Conservation (phyloP, 2,329 filamentous ascomycete genomes). For the Blumeria hordei region DNA sequence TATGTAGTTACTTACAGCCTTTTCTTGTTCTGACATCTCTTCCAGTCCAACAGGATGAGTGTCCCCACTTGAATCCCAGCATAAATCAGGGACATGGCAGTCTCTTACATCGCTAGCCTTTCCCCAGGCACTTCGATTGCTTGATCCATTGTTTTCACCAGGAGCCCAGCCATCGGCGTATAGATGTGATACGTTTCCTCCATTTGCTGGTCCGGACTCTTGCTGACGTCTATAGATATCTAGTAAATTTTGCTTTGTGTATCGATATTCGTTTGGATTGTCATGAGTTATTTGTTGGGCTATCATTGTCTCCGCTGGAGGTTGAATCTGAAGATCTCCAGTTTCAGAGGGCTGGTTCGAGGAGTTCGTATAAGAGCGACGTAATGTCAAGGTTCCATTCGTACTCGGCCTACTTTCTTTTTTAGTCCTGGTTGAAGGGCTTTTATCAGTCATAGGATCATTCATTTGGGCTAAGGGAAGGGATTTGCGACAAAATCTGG, state of each 20-base stretch:
- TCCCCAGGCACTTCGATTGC: conserved; percentile 42
- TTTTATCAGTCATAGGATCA: background rate
- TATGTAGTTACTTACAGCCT: conserved; percentile 22
- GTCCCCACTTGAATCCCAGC: conserved; percentile 58
- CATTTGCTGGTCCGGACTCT: conserved; percentile 23
- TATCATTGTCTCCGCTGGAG: conserved; percentile 6
- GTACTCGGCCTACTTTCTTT: conserved; percentile 27
- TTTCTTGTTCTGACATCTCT: conserved; percentile 41
- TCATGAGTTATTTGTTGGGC: conserved; percentile 20
- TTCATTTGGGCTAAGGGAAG: background rate
- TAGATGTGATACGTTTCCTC: conserved; percentile 35
- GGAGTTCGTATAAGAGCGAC: conserved; percentile 35
- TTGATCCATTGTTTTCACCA: conserved; percentile 38
- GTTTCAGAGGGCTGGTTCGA: conserved; percentile 17
- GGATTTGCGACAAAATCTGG: too few relatives aligned
- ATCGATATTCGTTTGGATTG: conserved; percentile 15
- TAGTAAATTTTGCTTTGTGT: conserved; percentile 34
- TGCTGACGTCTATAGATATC: conserved; percentile 41
- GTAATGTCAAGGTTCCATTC: conserved; percentile 40
- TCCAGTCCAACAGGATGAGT: conserved; percentile 47
- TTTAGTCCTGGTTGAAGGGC: conserved; percentile 23
- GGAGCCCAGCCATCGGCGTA: conserved; percentile 64
- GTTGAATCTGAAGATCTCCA: conserved; percentile 9
- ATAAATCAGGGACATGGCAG: conserved; percentile 66
- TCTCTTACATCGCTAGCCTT: conserved; percentile 53